Evolutionary conservation across 345 rosid species (phyloP), one percentile per base, ranked within the genome.

Genomic region (Ceriops tagal): DNA sequence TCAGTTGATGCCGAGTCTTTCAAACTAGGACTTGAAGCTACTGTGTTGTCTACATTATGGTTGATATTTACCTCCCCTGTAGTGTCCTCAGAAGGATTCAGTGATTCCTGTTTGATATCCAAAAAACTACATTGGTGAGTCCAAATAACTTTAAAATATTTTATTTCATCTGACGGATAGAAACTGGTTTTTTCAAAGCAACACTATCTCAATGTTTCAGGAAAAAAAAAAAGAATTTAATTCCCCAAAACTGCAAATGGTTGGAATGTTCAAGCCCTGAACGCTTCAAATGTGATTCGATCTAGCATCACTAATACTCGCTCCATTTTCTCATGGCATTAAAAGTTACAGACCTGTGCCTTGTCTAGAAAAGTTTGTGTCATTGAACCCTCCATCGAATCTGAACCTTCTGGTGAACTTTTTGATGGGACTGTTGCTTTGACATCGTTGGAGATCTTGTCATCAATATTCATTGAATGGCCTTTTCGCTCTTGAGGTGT

Each of bases 291-390:
- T 43, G 49, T 43, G 49, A 43, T 43, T 13, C 5, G 5, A 11
- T 43, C 49, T 13, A 43, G 2, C 49, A 43, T 43, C 19, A 43
- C 3, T 13, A 43, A 43, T 43, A 43, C 0, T 4, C 16, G 49
- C 49, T 13, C 49, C 19, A 13, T 43, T 11, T 43, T 43, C 49
- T 43, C 49, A 43, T 13, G 18, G 49, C 49, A 26, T 15, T 35
- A 2, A 21, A 56, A 71, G 31, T 52, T 64, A 74, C 81, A 73
- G 16, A 87, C 92, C 88, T 83, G 81, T 37, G 64, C 74, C 57
- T 64, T 60, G 26, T 68, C 39, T 37, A 71, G 56, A 70, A 43
- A 35, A 26, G 66, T 64, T 53, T 57, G 67, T 73, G 60, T 34
- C 43, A 34, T 28, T 1, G 76, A 26, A 27, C 69, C 78, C 28